These are phyloP conservation scores for Capsicum chinense DNA, from an alignment of 257 asterid genomes.

Conservation along the genomic window DNA sequence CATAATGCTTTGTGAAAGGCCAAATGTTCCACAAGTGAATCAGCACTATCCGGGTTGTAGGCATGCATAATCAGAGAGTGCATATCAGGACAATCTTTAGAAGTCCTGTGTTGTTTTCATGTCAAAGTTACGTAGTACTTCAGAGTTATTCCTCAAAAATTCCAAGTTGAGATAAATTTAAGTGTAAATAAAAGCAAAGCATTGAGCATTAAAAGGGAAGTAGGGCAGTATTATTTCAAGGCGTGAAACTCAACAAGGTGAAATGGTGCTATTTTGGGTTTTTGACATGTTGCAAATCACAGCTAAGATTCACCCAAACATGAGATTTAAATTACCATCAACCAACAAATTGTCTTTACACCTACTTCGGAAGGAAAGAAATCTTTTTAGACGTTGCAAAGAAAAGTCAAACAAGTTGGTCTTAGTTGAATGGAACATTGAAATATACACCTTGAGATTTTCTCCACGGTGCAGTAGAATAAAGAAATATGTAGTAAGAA, in stretches of 20 bases:
- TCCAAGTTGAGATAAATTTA: not conserved
- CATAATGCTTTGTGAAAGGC: conserved; percentile 93
- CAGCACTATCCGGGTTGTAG: conserved; percentile 69
- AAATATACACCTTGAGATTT: not conserved
- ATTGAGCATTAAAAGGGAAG: not conserved
- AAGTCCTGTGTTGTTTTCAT: conserved; percentile 77
- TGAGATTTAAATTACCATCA: conserved; percentile 5
- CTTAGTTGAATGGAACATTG: conserved; percentile 4
- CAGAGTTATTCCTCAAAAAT: conserved; percentile 32
- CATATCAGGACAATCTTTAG: conserved; percentile 76
- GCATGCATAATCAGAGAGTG: conserved; percentile 91
- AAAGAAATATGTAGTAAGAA: not conserved
- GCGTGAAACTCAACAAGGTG: conserved; percentile 1
- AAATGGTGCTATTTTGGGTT: not conserved
- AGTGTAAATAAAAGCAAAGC: not conserved
- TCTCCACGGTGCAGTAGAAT: not conserved
- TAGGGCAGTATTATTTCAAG: conserved; percentile 10
- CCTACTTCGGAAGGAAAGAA: not conserved
- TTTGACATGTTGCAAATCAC: not conserved
- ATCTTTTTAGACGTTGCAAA: conserved; percentile 4
- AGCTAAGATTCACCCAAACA: conserved; percentile 7
- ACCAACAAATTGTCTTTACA: not conserved
- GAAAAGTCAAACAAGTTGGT: not conserved
- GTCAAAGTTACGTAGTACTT: conserved; percentile 54
- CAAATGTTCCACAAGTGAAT: conserved; percentile 78